Conservation (phyloP, 2,329 filamentous ascomycete genomes). For the Cladophialophora exuberans region DNA sequence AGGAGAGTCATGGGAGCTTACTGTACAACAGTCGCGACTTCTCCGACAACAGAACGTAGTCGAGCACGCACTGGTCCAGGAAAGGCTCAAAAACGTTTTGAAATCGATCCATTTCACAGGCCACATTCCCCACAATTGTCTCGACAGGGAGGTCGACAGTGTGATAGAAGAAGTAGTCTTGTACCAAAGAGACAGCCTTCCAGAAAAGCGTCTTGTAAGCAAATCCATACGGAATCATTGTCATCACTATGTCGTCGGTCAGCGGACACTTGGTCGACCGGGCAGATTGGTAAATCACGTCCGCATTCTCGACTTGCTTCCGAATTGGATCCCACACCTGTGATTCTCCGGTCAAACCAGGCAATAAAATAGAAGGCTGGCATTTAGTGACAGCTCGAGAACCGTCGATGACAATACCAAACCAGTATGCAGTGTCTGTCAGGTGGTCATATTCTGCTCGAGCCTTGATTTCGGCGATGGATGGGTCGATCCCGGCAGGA, state of each 20-base stretch:
- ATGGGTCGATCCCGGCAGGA: not conserved
- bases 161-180: conserved; percentile 10
- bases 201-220: conserved; percentile 15
- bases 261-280: not conserved
- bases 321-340: conserved; percentile 6
- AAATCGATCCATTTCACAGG: not conserved
- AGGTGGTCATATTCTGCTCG: conserved; percentile 4
- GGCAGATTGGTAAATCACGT: not conserved
- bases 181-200: conserved; percentile 8
- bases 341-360: conserved; percentile 7
- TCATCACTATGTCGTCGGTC: conserved; percentile 7
- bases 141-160: not conserved
- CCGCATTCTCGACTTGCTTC: not conserved
- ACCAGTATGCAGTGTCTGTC: conserved; percentile 18
- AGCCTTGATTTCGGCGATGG: not conserved
- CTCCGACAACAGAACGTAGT: conserved; percentile 9
- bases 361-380: conserved; percentile 10
- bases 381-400: conserved; percentile 11
- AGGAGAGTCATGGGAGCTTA: conserved; percentile 4
- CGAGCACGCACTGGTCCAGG: conserved; percentile 3
- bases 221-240: conserved; percentile 9
- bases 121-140: not conserved
- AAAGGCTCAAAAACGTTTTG: conserved; percentile 1
- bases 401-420: conserved; percentile 13
- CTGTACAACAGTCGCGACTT: conserved; percentile 11